Evolutionary conservation across 305 asterid genomes (phyloP).

Genomic region (Fraxinus dipetala): DNA sequence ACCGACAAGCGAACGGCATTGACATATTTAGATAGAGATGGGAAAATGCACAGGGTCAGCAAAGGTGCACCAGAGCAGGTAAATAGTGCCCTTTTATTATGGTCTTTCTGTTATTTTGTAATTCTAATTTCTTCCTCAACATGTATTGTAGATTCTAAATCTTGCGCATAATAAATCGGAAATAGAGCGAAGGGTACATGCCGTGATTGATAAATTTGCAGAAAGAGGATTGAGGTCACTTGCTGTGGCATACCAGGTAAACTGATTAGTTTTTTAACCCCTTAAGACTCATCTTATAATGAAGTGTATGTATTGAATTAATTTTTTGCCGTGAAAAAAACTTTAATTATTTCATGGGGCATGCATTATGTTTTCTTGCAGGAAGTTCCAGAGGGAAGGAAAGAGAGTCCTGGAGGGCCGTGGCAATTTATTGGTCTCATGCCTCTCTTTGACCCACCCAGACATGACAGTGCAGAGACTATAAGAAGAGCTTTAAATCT

Average conservation of each 20-base stretch:
- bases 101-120: background rate
- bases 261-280: background rate
- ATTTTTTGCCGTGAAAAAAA: background rate
- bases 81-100: conserved; percentile 13
- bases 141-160: conserved; percentile 50
- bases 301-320: background rate
- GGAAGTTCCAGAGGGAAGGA: conserved; percentile 72
- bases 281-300: background rate
- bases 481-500: conserved; percentile 69
- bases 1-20: conserved; percentile 79
- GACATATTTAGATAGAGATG: conserved; percentile 66
- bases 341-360: background rate
- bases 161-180: conserved; percentile 65
- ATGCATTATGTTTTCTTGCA: conserved; percentile 27
- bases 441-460: conserved; percentile 78
- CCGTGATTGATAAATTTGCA: conserved; percentile 74
- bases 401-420: conserved; percentile 72
- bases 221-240: conserved; percentile 73
- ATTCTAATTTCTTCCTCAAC: conserved; percentile 27
- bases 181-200: conserved; percentile 70
- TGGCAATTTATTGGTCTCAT: conserved; percentile 74
- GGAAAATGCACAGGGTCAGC: conserved; percentile 78
- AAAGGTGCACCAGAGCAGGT: conserved; percentile 95
- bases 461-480: conserved; percentile 79
- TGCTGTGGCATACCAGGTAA: conserved; percentile 77